Percentiles rank a stretch among this genome's conserved stretches.
phyloP scores from a whole-genome alignment of 306 rosid genomes.

The Castanea crenata region DNA sequence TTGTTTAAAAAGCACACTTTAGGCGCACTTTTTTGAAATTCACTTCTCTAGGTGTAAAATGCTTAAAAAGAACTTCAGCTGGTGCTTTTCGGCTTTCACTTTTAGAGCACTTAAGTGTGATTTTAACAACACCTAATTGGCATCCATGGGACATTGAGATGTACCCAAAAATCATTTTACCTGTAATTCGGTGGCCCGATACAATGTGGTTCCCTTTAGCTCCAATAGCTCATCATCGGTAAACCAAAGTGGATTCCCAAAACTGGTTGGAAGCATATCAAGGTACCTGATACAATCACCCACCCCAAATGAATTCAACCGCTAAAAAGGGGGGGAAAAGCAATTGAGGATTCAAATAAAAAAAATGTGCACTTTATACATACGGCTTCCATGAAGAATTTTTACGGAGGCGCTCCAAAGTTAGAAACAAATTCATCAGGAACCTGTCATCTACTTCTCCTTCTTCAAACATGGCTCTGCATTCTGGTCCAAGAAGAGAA shows the following conservation, averaged over 20 bases:
- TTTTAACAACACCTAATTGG: neutral
- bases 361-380: constrained; percentile 36
- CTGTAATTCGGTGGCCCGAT: constrained; percentile 87
- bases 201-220: constrained; percentile 77
- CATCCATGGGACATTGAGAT: constrained; percentile 11
- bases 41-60: too few species aligned
- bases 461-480: constrained; percentile 87
- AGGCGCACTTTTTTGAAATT: too few species aligned
- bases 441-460: constrained; percentile 95
- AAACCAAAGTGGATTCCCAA: constrained; percentile 90
- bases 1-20: too few species aligned
- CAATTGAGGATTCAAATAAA: constrained; percentile 12
- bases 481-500: constrained; percentile 79
- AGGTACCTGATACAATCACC: constrained; percentile 67
- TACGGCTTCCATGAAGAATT: constrained; percentile 96
- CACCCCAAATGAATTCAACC: constrained; percentile 26
- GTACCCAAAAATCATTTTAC: constrained; percentile 33
- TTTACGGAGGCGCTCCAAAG: constrained; percentile 74
- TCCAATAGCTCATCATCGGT: constrained; percentile 69
- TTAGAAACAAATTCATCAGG: constrained; percentile 70
- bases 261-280: constrained; percentile 83
- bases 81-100: too few species aligned
- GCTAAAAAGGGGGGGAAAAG: constrained; percentile 14
- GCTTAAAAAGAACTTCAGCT: too few species aligned
- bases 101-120: neutral